Evolutionary conservation across 2,329 filamentous ascomycete genomes (phyloP), one percentile per base, ranked within the genome.

Genomic region (Zasmidium angulare): DNA sequence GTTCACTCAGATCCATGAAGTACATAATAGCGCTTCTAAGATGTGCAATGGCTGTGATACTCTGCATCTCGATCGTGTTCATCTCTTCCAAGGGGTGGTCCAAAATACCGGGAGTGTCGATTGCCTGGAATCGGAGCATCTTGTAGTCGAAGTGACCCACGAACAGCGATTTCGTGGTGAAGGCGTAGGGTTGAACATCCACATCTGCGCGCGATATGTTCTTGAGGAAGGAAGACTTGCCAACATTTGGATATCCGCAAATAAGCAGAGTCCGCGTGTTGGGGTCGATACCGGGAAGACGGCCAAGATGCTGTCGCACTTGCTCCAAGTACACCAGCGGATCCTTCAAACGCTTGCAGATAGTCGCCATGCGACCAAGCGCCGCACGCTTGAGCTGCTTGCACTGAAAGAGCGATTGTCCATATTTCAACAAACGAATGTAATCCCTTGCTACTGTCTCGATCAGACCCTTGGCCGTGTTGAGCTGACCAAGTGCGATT

Each of bases 51-150:
- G 96, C 95, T 19, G 93, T 98, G 68, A 99, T 97, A 63, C 90
- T 90, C 82, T 98, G 95, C 91, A 98, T 98, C 79, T 99, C 95
- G 73, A 99, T 99, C 2, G 95, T 98, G 80, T 97, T 96, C 95
- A 98, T 99, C 80, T 98, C 95, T 78, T 98, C 95, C 9, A 99
- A 86, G 36, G 93, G 93, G 75, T 99, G 95, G 70, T 99, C 95
- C 62, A 99, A 81, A 68, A 99, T 96, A 82, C 95, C 95, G n/a
- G 93, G 93, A 11, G 95, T 99, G 78, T 99, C 95, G 69, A 99
- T 97, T 24, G 92, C 93, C 79, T 93, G 89, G 79, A 92, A 92
- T 63, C 90, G 84, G 67, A 92, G 82, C 79, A 93, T 95, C 79
- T 96, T 96, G 82, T 96, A 96, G 78, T 96, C 92, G 74, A 98